A percentile compares a stretch with the other conserved stretches of the same genome.
Conservation (phyloP, 148 eudicot species). For the Rhododendron mucronatum region DNA sequence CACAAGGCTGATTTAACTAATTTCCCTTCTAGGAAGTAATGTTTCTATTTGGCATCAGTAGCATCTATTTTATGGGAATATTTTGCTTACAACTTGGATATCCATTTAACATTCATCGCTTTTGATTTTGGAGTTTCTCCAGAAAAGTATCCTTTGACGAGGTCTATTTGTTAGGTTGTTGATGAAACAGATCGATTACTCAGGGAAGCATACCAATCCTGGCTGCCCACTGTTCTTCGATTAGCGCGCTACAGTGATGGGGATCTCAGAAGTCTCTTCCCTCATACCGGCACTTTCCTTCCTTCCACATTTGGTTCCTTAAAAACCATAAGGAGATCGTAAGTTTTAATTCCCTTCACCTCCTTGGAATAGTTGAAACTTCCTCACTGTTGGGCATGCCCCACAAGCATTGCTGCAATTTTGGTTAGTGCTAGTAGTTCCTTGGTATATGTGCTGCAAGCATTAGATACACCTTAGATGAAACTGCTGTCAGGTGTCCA, state of each 20-base stretch:
- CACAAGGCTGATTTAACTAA: not conserved
- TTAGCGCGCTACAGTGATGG: conserved; percentile 41
- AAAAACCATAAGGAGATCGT: conserved; percentile 75
- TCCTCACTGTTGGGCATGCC: not conserved
- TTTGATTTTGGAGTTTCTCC: not conserved
- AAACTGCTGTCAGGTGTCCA: not conserved
- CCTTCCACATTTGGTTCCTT: conserved; percentile 47
- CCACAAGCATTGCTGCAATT: not conserved
- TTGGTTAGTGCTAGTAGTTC: not conserved
- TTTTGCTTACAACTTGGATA: not conserved
- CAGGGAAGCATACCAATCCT: conserved; percentile 88
- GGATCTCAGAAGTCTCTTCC: conserved; percentile 24
- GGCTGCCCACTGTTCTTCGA: conserved; percentile 85
- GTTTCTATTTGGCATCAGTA: not conserved
- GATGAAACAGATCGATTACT: conserved; percentile 96
- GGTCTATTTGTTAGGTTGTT: conserved; percentile 55
- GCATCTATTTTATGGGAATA: not conserved
- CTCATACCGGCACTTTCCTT: conserved; percentile 18
- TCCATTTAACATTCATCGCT: not conserved
- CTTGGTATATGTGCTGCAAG: not conserved
- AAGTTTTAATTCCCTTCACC: conserved; percentile 24
- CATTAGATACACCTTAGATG: not conserved
- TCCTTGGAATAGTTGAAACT: not conserved
- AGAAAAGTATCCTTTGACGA: conserved; percentile 10
- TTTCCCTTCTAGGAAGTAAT: not conserved